Evolutionary conservation across 208 protist genomes (phyloP), one percentile per base, ranked within the genome.

Genomic region (Plasmodiophora brassicae): DNA sequence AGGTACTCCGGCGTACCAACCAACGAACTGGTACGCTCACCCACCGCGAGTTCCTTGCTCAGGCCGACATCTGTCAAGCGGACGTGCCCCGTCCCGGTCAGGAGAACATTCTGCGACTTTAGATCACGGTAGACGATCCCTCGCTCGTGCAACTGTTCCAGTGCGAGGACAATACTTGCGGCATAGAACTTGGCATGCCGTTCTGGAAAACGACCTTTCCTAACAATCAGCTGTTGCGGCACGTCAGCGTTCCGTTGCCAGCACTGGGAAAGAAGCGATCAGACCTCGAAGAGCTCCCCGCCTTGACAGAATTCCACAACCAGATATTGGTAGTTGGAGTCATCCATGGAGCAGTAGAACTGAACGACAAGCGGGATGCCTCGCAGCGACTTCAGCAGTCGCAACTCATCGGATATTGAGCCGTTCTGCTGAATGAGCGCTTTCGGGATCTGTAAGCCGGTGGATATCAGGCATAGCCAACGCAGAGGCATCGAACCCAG

Each of bases 21-120:
- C 38, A 86, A 86, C 35, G 84, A 46, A 5, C 10, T 44, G 0
- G 84, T 86, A 10, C 1, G 39, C n/a, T 87, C 25, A 5, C 0
- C 25, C 22, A 57, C 22, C 5, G 10, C 60, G 0, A 90, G 22
- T 35, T 86, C 87, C 38, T 90, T 90, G 0, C 50, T 84, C 0
- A 90, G 25, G 0, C 88, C 88, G 28, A 90, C 87, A 38, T 90
- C 88, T 0, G 88, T 88, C 0, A 91, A n/a, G 46, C 78, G 84
- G 0, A 90, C 57, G 45, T 91, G 89, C 14, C 89, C 89, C 46
- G 38, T 39, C 20, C 28, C 14, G 39, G 44, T 72, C 10, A 90
- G 46, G 1, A 90, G 25, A 39, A 90, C 78, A 25, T 90, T 90
- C 32, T 90, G 84, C 1, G 88, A 46, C 83, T 90, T 90, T 8